Evolutionary conservation across 805 yeast species (phyloP), one percentile per base, ranked within the genome.

Genomic region (Torulaspora delbrueckii): DNA sequence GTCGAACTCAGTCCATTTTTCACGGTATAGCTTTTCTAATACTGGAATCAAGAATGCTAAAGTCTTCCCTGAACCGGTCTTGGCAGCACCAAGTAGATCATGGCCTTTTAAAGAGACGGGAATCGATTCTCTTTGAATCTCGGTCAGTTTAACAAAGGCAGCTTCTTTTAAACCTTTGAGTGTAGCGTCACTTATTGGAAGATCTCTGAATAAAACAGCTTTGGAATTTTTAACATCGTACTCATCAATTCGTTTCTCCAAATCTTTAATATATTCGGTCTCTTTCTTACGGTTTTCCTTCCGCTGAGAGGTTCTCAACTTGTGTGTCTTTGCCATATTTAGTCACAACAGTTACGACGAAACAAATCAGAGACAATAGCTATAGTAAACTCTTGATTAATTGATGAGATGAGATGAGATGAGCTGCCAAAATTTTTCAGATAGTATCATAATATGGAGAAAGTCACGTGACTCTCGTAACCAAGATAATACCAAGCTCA

Each of bases 81-180:
- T 79, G 16, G 96, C 96, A 16, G 96, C 90, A 9, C 88, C 96
- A 55, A 90, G 72, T 2, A 90, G 64, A 68, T 89, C 97, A 28
- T 78, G 65, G 0, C 93, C 91, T 55, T 85, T 81, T 49, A 93
- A 68, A 0, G 93, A 80, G 10, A 75, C 67, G 0, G 95, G 85
- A 23, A 93, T 85, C 5, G 96, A 73, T 39, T 79, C 80, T 49
- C 75, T 78, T 59, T 93, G 99, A 47, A 93, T 86, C 35, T 86
- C 96, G 0, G 99, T 93, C 70, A 90, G 66, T 8, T 79, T 74
- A 1, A 85, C 73, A 63, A 84, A 93, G 42, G 87, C 84, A n/a
- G 95, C 75, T 44, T 80, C 86, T 48, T 77, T 79, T 33, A 93
- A 68, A 2, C 98, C 98, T 49, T 74, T 75, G 9, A 81, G 55